Evolutionary conservation across 2,329 filamentous ascomycete species (phyloP).

Genomic region (Ascochyta pisi): DNA sequence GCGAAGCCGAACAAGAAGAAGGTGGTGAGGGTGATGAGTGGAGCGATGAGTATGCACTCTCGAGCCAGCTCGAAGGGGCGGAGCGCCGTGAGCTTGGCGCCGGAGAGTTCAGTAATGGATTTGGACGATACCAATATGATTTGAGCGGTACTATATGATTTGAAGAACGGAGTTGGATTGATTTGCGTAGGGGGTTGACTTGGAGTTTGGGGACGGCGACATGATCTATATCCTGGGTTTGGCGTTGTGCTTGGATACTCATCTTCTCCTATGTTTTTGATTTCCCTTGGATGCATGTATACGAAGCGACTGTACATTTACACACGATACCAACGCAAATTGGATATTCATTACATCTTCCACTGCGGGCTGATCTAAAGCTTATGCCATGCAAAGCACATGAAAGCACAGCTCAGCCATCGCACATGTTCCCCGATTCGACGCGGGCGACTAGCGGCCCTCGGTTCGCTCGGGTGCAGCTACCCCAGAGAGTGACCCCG

Average conservation of each 20-base stretch:
- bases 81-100: constrained; percentile 34
- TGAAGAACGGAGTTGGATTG: not conserved
- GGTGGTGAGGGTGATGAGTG: constrained; percentile 58
- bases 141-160: constrained; percentile 3
- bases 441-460: constrained; percentile 1
- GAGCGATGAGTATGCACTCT: constrained; percentile 56
- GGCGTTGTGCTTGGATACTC: not conserved
- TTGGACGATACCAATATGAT: constrained; percentile 23
- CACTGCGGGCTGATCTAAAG: not conserved
- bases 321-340: constrained; percentile 10
- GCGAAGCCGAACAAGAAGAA: constrained; percentile 59
- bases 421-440: constrained; percentile 8
- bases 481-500: constrained; percentile 4
- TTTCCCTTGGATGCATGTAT: not conserved
- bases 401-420: not conserved
- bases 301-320: constrained; percentile 1
- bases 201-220: not conserved
- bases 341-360: not conserved
- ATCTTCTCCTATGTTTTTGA: not conserved
- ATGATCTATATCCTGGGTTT: not conserved
- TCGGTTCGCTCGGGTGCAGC: not conserved
- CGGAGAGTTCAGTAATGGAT: constrained; percentile 48
- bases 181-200: not conserved
- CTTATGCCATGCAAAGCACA: not conserved
- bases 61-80: constrained; percentile 36